Evolutionary conservation across 495 filamentous ascomycete species (phyloP).

Genomic region (Chaetomium cochliodes): DNA sequence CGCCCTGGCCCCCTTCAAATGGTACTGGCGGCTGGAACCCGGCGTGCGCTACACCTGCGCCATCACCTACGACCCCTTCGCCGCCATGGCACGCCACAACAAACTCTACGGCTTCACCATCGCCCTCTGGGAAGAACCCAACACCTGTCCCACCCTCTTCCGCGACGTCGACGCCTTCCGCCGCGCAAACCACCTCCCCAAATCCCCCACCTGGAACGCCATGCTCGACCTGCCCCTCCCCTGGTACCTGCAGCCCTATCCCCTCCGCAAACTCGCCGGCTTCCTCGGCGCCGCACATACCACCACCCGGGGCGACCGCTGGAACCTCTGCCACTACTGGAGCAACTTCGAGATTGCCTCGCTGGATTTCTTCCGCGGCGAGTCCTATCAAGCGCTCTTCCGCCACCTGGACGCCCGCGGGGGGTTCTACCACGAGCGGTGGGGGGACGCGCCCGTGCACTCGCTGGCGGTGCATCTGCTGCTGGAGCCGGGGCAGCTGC

Average conservation of each 20-base stretch:
- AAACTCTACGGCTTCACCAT: slow-evolving; percentile 56
- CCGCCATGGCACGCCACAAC: slow-evolving; percentile 50
- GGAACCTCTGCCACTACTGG: slow-evolving; percentile 59
- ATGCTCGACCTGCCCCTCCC: slow-evolving; percentile 33
- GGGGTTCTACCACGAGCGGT: slow-evolving; percentile 57
- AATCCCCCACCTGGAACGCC: slow-evolving; percentile 43
- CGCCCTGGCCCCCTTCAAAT: slow-evolving; percentile 46
- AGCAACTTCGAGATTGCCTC: slow-evolving; percentile 59
- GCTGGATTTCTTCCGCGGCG: slow-evolving; percentile 52
- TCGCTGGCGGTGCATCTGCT: slow-evolving; percentile 53
- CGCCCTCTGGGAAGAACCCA: slow-evolving; percentile 49
- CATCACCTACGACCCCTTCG: slow-evolving; percentile 57
- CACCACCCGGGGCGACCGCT: slow-evolving; percentile 41
- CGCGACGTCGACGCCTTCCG: slow-evolving; percentile 47
- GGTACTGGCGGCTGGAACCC: slow-evolving; percentile 58
- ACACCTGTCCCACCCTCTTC: slow-evolving; percentile 52
- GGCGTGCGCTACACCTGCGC: slow-evolving; percentile 54
- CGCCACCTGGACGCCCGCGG: slow-evolving; percentile 47
- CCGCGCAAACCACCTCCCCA: slow-evolving; percentile 33
- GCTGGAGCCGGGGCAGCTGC: slow-evolving; percentile 47
- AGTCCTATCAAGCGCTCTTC: slow-evolving; percentile 51
- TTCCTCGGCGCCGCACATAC: slow-evolving; percentile 37
- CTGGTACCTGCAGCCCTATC: slow-evolving; percentile 41
- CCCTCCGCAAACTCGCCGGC: slow-evolving; percentile 38
- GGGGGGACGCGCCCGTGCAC: slow-evolving; percentile 58